Conservation (phyloP, 495 filamentous ascomycete species). For the Xylaria longipes region DNA sequence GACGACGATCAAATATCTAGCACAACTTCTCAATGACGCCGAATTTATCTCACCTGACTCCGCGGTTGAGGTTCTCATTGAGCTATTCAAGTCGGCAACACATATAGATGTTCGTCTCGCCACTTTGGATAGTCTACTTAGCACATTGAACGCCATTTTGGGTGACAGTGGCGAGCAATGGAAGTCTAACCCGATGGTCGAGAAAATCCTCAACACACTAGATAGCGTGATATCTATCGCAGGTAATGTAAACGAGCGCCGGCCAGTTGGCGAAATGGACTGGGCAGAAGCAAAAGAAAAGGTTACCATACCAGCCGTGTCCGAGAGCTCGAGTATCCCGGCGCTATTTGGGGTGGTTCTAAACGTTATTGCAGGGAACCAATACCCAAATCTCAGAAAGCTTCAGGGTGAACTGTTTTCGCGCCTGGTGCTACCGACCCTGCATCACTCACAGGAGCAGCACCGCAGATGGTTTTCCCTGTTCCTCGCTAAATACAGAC, state of each 20-base stretch:
- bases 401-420: slow-evolving; percentile 26
- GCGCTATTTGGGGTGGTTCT: slow-evolving; percentile 6
- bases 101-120: slow-evolving; percentile 42
- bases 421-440: slow-evolving; percentile 30
- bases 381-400: slow-evolving; percentile 14
- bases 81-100: slow-evolving; percentile 35
- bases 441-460: slow-evolving; percentile 27
- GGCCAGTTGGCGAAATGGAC: slow-evolving; percentile 26
- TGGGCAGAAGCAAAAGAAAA: slow-evolving; percentile 33
- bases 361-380: not conserved
- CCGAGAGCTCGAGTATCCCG: slow-evolving; percentile 17
- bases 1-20: slow-evolving; percentile 47
- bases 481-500: slow-evolving; percentile 29
- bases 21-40: slow-evolving; percentile 43
- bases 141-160: slow-evolving; percentile 29
- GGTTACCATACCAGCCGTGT: slow-evolving; percentile 28
- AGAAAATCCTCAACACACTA: slow-evolving; percentile 35
- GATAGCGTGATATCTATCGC: slow-evolving; percentile 37
- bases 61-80: slow-evolving; percentile 37
- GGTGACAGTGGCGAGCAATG: slow-evolving; percentile 22
- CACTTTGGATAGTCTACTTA: slow-evolving; percentile 37
- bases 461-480: slow-evolving; percentile 30
- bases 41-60: slow-evolving; percentile 38
- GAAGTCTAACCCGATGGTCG: slow-evolving; percentile 28
- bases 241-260: slow-evolving; percentile 40